Evolutionary conservation across 441 rosid species (phyloP).

Genomic region (Pelargonium myrrhifolium): DNA sequence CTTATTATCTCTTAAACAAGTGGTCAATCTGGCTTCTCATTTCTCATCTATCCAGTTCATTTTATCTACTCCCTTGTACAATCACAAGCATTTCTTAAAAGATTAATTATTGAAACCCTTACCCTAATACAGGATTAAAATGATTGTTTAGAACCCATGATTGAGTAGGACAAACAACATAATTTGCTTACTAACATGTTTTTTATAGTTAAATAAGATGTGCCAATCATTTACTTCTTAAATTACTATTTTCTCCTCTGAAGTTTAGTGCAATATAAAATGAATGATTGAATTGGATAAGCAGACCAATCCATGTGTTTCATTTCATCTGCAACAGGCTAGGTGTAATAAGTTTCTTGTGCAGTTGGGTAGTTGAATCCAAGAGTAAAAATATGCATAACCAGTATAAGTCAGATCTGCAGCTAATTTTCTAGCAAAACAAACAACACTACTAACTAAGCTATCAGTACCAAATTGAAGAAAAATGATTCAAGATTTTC

Average conservation of each 20-base stretch:
- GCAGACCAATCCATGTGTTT: background rate
- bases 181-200: background rate
- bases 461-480: background rate
- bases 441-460: background rate
- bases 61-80: too few species aligned
- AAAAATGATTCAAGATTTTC: too few species aligned
- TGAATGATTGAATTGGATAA: background rate
- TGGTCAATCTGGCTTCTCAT: too few species aligned
- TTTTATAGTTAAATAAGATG: too few species aligned
- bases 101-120: background rate
- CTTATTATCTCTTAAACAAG: too few species aligned
- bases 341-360: background rate
- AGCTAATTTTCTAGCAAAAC: background rate
- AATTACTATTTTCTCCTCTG: background rate
- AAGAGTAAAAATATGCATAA: too few species aligned
- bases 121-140: background rate
- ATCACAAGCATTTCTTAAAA: background rate
- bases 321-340: background rate
- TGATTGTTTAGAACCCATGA: background rate
- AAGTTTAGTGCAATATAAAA: background rate
- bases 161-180: background rate
- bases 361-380: slow-evolving; percentile 1
- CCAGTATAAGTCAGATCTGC: background rate
- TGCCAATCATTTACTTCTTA: background rate
- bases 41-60: too few species aligned